Base-by-base conservation (phyloP, 495 filamentous ascomycete genomes). In the Talaromyces wortmannii region DNA sequence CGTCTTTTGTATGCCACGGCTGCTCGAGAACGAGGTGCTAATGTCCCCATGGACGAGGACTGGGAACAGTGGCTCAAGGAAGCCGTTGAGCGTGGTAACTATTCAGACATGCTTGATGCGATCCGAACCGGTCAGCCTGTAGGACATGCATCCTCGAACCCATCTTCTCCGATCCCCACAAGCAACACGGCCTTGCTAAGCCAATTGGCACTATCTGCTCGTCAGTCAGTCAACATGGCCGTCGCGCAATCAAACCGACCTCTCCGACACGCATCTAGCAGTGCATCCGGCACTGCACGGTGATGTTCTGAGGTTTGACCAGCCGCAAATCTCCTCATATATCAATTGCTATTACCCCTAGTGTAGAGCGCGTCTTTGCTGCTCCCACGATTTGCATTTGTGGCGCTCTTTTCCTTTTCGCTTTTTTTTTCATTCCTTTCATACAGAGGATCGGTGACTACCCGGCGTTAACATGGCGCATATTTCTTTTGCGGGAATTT, bases 31-130 rank as follows among this genome's bases (percentile, higher is more conserved):
- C 56, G 85, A 78, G 63, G 86, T 71, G 75, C 74, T 66, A 58
- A 81, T 67, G 79, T 84, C 33, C 81, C 82, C 17, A 75, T 90
- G 36, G 88, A 95, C 61, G 83, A 87, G 53, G 86, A 88, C 56
- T 92, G 84, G 84, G 89, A 94, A 67, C 87, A 90, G 68, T 94
- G 87, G 86, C 67, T 94, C 36, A 92, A 91, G 66, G 88, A 90
- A 60, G 84, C 84, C 46, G 82, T 85, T 32, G 90, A 92, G 57
- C 68, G 79, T 31, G 79, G 78, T 57, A 66, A 65, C 43, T 76
- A 74, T 57, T 59, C 63, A 7, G 71, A 74, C 47, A 66, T 77
- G 59, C 50, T 77, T 17, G 66, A 69, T 56, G 72, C 70, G 8
- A 75, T 77, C 52, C 69, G 74, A 30, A 57, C 63, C 15, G 65